Evolutionary conservation across 306 rosid species (phyloP), one percentile per base, ranked within the genome.

Genomic region (Ormosia semicastrata): DNA sequence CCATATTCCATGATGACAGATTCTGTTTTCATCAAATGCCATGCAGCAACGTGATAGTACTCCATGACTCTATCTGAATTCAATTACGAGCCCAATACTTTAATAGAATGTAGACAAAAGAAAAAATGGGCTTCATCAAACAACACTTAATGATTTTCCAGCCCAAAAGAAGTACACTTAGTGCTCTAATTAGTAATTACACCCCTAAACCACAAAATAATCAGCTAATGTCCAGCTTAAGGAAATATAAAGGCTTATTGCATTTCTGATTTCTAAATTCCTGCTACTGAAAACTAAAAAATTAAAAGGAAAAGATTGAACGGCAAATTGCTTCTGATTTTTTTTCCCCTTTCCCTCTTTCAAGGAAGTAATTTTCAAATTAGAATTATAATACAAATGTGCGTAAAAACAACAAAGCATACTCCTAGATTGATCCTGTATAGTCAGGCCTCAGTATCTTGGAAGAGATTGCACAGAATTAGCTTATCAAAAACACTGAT

Each of bases 51-150:
- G 47, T 44, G 14, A 43, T 3, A 39, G n/a, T 71, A 80, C 73
- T 49, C 43, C 33, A 3, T 40, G 60, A 80, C 73, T 49, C 43
- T 44, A 3, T 40, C 66, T 73, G 75, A 49, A 40, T 65, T 30
- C 57, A 62, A 36, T 17, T 63, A 13, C n/a, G 6, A 71, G 70
- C 79, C 75, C 85, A 40, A 40, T 40, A 37, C 73, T 41, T 75
- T 17, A 41, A 39, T 4, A 18, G 14, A 75, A 36, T 30, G 24
- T 14, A 36, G 32, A 68, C 7, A 56, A 14, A 32, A 32, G 18
- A 65, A 54, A 29, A 60, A 46, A 6, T 69, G 73, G 78, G 50
- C 73, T 69, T 69, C 10, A 82, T 37, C 37, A 69, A 57, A 29
- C n/a, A 47, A 36, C 8, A 66, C 32, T 53, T 53, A 2, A 13